A percentile compares a stretch with the other conserved stretches of the same genome.
Conservation (phyloP, 2,329 filamentous ascomycete genomes). For the Penicillium sp. region DNA sequence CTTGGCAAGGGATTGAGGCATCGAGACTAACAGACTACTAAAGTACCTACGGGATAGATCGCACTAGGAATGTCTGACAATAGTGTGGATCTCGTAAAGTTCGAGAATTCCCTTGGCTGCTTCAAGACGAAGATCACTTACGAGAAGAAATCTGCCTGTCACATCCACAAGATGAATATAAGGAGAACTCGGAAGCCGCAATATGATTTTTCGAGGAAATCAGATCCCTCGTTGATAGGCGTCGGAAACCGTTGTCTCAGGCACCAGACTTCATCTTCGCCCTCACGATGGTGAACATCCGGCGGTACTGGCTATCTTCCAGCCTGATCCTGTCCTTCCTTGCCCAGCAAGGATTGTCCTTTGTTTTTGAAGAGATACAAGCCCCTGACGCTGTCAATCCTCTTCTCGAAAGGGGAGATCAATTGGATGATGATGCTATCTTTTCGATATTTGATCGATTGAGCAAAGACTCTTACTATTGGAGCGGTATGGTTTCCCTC, state of each 20-base stretch:
- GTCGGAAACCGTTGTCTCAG: not conserved
- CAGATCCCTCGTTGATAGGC: not conserved
- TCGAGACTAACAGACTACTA: not conserved
- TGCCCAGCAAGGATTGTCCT: constrained; percentile 9
- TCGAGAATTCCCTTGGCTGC: not conserved
- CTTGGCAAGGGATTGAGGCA: not conserved
- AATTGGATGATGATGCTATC: constrained; percentile 1
- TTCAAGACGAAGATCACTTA: constrained; percentile 1
- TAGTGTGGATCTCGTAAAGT: not conserved
- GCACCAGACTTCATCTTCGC: not conserved
- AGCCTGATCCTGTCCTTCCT: constrained; percentile 12
- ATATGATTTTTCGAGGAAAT: not conserved
- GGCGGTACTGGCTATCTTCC: constrained; percentile 12
- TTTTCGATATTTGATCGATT: constrained; percentile 14
- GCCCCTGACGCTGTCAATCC: constrained; percentile 4
- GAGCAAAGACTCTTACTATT: constrained; percentile 16
- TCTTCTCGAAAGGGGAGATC: constrained; percentile 1
- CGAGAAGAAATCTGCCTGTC: not conserved
- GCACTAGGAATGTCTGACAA: no score
- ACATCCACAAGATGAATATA: not conserved
- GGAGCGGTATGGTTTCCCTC: constrained; percentile 12
- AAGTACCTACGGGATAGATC: no score
- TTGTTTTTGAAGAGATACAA: constrained; percentile 14
- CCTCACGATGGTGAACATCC: constrained; percentile 15
- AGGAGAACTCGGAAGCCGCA: not conserved